Conservation (phyloP, 2,329 filamentous ascomycete genomes). For the Fusarium mundagurra region DNA sequence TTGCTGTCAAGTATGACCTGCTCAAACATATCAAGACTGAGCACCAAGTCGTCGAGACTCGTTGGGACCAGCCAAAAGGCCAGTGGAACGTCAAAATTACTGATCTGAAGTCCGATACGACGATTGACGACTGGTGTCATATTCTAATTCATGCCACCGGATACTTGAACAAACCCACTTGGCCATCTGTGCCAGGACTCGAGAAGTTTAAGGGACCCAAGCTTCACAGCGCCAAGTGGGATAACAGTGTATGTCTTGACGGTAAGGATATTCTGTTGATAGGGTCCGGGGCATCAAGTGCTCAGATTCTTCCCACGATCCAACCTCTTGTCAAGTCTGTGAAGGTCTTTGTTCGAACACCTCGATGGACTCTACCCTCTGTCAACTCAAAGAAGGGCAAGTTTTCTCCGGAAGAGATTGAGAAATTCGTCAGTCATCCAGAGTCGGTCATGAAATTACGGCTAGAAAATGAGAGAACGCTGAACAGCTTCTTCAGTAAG, state of each 20-base stretch:
- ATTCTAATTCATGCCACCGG: constrained; percentile 9
- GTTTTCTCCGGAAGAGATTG: neutral
- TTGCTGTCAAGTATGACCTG: constrained; percentile 5
- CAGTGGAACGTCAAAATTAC: neutral
- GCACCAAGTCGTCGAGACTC: neutral
- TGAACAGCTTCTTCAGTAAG: constrained; percentile 22
- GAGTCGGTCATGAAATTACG: neutral
- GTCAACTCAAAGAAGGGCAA: constrained; percentile 8
- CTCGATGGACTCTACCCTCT: constrained; percentile 14
- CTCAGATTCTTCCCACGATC: constrained; percentile 7
- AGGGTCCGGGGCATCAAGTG: constrained; percentile 14
- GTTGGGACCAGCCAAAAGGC: neutral
- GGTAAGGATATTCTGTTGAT: constrained; percentile 10
- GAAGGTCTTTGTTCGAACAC: constrained; percentile 14
- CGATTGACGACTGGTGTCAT: constrained; percentile 5
- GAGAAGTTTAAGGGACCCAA: constrained; percentile 1
- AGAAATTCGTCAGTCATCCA: neutral
- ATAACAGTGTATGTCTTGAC: neutral
- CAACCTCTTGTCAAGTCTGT: neutral
- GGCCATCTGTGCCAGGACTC: neutral
- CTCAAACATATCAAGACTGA: neutral
- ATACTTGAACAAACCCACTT: constrained; percentile 13
- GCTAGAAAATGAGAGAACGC: neutral
- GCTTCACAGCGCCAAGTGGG: constrained; percentile 13
- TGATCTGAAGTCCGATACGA: neutral